A percentile compares a stretch with the other conserved stretches of the same genome.
Evolutionary conservation across 2,329 filamentous ascomycete genomes (phyloP).

Genomic region (Berkeleyomyces basicola): DNA sequence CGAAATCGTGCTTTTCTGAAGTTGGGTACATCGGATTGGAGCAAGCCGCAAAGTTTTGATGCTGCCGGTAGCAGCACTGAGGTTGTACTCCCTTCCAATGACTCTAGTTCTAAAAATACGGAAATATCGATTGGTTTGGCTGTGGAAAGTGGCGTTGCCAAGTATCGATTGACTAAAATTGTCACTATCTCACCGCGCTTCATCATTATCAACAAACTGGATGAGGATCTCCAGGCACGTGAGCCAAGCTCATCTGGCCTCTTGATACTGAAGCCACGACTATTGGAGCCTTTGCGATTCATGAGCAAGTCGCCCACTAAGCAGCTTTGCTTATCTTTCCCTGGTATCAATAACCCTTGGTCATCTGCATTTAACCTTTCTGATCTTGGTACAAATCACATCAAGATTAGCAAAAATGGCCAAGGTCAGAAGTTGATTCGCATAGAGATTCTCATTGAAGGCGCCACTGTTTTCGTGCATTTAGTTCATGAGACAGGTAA

Average conservation of each 20-base stretch:
- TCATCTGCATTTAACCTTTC: conserved; percentile 96
- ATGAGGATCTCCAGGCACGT: conserved; percentile 73
- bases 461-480: conserved; percentile 84
- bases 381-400: conserved; percentile 77
- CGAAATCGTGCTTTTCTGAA: conserved; percentile 81
- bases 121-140: conserved; percentile 88
- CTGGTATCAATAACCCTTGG: conserved; percentile 92
- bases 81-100: conserved; percentile 55
- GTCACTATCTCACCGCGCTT: conserved; percentile 87
- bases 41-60: conserved; percentile 94
- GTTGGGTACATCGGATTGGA: conserved; percentile 84
- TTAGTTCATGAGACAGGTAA: conserved; percentile 81
- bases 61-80: conserved; percentile 89
- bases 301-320: conserved; percentile 69
- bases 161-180: conserved; percentile 94
- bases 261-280: conserved; percentile 58
- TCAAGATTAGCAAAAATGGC: conserved; percentile 83
- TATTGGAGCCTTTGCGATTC: conserved; percentile 76
- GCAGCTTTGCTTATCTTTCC: conserved; percentile 83
- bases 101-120: conserved; percentile 29
- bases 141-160: conserved; percentile 79
- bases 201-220: conserved; percentile 82
- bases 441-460: conserved; percentile 80
- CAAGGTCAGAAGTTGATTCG: conserved; percentile 79
- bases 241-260: conserved; percentile 84